These are phyloP conservation scores for Puccinia coronata DNA, from an alignment of 1,284 basidiomycete species.

Conservation along the genomic window DNA sequence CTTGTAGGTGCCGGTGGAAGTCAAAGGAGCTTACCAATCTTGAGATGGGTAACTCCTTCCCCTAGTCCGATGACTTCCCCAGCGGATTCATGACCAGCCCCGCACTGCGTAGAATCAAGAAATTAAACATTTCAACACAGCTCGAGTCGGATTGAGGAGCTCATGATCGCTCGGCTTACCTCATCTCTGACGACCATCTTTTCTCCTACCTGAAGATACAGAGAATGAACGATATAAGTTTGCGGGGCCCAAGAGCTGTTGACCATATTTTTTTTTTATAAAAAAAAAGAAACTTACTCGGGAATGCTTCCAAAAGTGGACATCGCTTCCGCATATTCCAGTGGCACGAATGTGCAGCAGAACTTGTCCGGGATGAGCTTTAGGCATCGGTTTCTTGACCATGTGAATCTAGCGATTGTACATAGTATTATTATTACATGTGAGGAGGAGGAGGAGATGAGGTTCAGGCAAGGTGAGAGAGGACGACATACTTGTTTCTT, in stretches of 20 bases:
- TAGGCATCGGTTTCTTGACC: conserved; percentile 52
- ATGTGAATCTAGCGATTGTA: conserved; percentile 54
- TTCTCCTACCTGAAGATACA: conserved; percentile 52
- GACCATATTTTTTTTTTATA: too few relatives aligned
- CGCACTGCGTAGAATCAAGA: conserved; percentile 51
- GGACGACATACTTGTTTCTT: conserved; percentile 36
- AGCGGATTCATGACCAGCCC: conserved; percentile 57
- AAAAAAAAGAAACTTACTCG: background rate
- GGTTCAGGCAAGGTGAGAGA: background rate
- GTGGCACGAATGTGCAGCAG: conserved; percentile 57
- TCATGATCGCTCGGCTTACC: conserved; percentile 6
- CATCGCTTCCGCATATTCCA: conserved; percentile 54
- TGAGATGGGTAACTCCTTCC: conserved; percentile 55
- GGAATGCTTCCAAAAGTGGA: conserved; percentile 58
- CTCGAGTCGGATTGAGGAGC: background rate
- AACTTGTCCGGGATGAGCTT: conserved; percentile 56
- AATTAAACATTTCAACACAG: background rate
- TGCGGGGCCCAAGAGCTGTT: conserved; percentile 53
- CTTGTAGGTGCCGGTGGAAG: background rate
- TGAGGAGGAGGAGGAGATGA: background rate
- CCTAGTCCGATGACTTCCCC: conserved; percentile 56
- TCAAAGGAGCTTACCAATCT: conserved; percentile 25
- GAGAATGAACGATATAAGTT: too few relatives aligned
- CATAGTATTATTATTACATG: background rate
- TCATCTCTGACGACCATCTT: conserved; percentile 49